phyloP scores from a whole-genome alignment of 768 basidiomycete species.

The Gelatoporia subvermispora region DNA sequence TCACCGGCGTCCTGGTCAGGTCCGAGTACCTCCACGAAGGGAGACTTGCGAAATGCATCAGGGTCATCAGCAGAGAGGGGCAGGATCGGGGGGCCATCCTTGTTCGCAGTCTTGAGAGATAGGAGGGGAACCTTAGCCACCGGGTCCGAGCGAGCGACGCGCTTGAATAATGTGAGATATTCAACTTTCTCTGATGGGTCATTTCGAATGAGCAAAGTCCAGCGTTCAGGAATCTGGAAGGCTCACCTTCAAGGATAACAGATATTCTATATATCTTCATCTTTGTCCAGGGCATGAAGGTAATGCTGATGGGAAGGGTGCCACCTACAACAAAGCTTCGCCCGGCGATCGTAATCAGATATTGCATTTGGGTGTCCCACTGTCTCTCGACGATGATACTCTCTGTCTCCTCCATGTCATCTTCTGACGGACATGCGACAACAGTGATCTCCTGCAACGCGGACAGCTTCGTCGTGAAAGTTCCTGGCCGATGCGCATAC shows the following conservation, averaged over 20 bases:
- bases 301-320: conserved; percentile 70
- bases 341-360: conserved; percentile 68
- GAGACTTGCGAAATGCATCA: conserved; percentile 60
- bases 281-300: conserved; percentile 80
- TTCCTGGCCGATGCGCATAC: conserved; percentile 76
- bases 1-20: conserved; percentile 52
- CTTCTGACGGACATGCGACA: conserved; percentile 72
- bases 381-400: conserved; percentile 81
- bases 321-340: conserved; percentile 83
- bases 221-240: neutral
- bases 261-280: conserved; percentile 73
- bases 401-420: conserved; percentile 78
- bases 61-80: conserved; percentile 72
- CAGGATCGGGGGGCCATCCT: conserved; percentile 57
- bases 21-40: conserved; percentile 48
- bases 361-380: conserved; percentile 88
- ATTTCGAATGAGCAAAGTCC: neutral
- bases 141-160: conserved; percentile 66
- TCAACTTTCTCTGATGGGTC: conserved; percentile 69
- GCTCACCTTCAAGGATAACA: conserved; percentile 76
- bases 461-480: conserved; percentile 67
- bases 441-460: conserved; percentile 70
- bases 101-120: conserved; percentile 51
- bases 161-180: conserved; percentile 67
- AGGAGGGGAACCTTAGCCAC: conserved; percentile 57